These are phyloP conservation scores for Helichrysum umbraculigerum DNA, from an alignment of 129 eudicot species.

Conservation along the genomic window DNA sequence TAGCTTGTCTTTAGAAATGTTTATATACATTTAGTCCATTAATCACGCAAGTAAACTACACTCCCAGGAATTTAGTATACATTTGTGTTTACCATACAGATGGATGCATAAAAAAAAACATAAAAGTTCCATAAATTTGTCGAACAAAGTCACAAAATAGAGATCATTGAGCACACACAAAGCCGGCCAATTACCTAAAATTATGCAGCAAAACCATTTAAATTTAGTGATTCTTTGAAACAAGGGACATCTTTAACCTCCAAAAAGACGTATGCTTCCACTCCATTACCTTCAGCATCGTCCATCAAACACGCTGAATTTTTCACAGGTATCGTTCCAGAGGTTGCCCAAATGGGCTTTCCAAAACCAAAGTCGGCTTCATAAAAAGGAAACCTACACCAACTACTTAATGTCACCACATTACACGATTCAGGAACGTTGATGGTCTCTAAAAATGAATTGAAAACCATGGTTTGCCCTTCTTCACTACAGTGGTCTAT, in stretches of 20 bases:
- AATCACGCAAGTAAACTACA: too few relatives aligned
- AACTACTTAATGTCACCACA: slow-evolving; percentile 1
- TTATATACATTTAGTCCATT: too few relatives aligned
- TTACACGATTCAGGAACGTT: not conserved
- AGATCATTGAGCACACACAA: not conserved
- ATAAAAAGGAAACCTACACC: slow-evolving; percentile 28
- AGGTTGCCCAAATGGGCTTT: slow-evolving; percentile 14
- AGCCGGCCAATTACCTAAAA: not conserved
- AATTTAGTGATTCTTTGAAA: not conserved
- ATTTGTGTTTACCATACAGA: too few relatives aligned
- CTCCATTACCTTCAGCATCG: not conserved
- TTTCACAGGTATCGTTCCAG: not conserved
- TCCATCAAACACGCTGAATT: not conserved
- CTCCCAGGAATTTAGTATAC: too few relatives aligned
- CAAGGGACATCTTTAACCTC: not conserved
- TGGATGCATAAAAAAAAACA: too few relatives aligned
- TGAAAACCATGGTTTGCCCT: slow-evolving; percentile 12
- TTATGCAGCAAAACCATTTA: not conserved
- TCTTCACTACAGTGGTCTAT: not conserved
- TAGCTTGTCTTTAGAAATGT: too few relatives aligned
- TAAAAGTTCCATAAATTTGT: too few relatives aligned
- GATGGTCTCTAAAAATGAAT: not conserved
- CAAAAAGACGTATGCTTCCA: not conserved
- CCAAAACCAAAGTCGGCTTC: slow-evolving; percentile 25
- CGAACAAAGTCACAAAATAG: too few relatives aligned